Percentiles rank a stretch among this genome's conserved stretches.
Conservation (phyloP, 257 asterid genomes). For the Plantago ovata region DNA sequence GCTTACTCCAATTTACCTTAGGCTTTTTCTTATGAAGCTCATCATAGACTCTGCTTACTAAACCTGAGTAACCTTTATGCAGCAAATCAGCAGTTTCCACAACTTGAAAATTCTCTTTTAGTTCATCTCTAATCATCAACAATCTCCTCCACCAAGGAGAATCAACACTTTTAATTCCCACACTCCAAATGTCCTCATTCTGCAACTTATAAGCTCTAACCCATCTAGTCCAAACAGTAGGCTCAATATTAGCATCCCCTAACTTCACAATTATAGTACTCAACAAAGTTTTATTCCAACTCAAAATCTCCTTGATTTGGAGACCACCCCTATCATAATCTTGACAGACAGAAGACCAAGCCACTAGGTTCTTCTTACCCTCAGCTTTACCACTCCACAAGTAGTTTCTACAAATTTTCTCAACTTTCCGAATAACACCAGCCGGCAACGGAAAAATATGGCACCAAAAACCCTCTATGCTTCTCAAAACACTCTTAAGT, state of each 20-base stretch:
- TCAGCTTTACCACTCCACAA: neutral
- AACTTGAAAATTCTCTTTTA: no score
- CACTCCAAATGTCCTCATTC: neutral
- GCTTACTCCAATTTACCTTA: no score
- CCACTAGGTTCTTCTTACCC: neutral
- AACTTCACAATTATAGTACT: no score
- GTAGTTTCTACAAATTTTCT: neutral
- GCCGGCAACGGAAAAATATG: neutral
- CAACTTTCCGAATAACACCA: neutral
- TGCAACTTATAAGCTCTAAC: neutral
- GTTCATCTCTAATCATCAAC: neutral
- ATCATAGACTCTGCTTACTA: no score
- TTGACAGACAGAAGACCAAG: neutral
- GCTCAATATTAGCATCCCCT: neutral
- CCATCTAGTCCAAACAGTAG: neutral
- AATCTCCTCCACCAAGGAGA: neutral
- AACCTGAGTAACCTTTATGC: no score
- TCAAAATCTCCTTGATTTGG: neutral
- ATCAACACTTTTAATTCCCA: neutral
- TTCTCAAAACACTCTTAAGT: no score
- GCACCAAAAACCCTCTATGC: neutral
- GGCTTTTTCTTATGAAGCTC: no score
- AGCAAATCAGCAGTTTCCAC: no score
- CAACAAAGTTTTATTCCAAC: neutral
- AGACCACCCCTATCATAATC: neutral